Conservation (phyloP, 305 asterid species). For the Solanum hybrid region DNA sequence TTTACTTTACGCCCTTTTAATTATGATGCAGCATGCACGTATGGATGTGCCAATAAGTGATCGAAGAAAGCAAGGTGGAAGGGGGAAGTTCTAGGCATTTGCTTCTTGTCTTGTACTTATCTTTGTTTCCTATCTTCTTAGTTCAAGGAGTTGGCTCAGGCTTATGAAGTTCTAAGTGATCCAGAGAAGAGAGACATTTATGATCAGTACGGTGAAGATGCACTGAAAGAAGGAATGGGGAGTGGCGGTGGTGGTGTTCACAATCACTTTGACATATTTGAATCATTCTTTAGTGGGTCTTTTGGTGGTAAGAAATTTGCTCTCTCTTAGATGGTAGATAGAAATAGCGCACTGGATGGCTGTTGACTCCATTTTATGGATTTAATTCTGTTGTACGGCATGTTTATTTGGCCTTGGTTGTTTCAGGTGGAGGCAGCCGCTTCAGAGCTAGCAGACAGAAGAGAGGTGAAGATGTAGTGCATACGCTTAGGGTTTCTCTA, state of each 20-base stretch:
- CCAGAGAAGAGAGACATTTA: conserved; percentile 46
- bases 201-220: conserved; percentile 58
- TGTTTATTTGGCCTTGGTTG: not conserved
- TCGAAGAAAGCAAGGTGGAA: not conserved
- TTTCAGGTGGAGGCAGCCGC: conserved; percentile 13
- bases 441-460: conserved; percentile 14
- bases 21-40: not conserved
- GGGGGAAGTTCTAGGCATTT: not conserved
- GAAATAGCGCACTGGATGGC: not conserved
- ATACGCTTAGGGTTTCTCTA: conserved; percentile 18
- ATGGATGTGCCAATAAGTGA: not conserved
- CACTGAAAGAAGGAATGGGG: conserved; percentile 52
- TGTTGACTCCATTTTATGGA: not conserved
- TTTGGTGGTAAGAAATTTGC: conserved; percentile 28
- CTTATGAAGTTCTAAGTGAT: conserved; percentile 56
- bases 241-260: conserved; percentile 36
- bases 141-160: conserved; percentile 60
- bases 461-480: conserved; percentile 26
- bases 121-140: conserved; percentile 9
- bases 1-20: not conserved
- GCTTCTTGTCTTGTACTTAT: not conserved
- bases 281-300: conserved; percentile 38
- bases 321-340: not conserved
- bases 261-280: conserved; percentile 44
- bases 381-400: not conserved